A percentile compares a stretch with the other conserved stretches of the same genome.
These are phyloP conservation scores for Fusarium tricinctum DNA, from an alignment of 2,329 filamentous ascomycete genomes.

Conservation along the genomic window DNA sequence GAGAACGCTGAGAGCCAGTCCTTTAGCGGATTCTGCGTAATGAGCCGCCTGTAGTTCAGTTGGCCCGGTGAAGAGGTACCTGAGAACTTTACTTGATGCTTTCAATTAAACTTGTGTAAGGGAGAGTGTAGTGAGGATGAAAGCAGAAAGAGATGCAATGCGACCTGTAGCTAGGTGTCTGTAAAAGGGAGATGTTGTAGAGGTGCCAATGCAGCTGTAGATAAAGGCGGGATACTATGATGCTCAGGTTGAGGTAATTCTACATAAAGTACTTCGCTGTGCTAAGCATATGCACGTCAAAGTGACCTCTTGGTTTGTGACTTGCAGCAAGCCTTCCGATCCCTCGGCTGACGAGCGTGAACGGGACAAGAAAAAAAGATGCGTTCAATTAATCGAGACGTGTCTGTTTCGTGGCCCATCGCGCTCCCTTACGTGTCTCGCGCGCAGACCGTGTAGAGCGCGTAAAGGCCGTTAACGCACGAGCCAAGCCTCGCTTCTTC, in stretches of 20 bases:
- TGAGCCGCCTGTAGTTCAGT: constrained; percentile 28
- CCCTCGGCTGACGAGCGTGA: constrained; percentile 30
- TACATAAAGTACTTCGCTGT: constrained; percentile 1
- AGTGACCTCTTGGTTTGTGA: constrained; percentile 43
- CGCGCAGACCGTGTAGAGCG: constrained; percentile 42
- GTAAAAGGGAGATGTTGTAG: background rate
- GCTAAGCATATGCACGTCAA: constrained; percentile 42
- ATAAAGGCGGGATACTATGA: constrained; percentile 24
- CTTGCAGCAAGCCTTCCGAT: constrained; percentile 35
- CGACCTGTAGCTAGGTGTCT: background rate
- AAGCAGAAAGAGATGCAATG: constrained; percentile 1
- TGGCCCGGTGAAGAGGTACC: constrained; percentile 28
- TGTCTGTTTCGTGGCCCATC: constrained; percentile 62
- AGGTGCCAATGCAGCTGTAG: constrained; percentile 14
- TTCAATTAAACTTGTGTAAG: constrained; percentile 19
- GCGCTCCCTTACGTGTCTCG: constrained; percentile 53
- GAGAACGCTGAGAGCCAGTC: constrained; percentile 37
- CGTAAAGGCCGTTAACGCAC: constrained; percentile 45
- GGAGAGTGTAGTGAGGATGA: constrained; percentile 9
- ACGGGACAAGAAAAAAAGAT: constrained; percentile 34
- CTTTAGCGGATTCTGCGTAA: constrained; percentile 37
- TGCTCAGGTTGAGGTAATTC: constrained; percentile 15
- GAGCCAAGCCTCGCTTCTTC: constrained; percentile 26
- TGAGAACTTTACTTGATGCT: constrained; percentile 9
- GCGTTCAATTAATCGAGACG: constrained; percentile 57